Evolutionary conservation across 2,329 filamentous ascomycete genomes (phyloP).

Genomic region (Pseudocercospora fuligena): DNA sequence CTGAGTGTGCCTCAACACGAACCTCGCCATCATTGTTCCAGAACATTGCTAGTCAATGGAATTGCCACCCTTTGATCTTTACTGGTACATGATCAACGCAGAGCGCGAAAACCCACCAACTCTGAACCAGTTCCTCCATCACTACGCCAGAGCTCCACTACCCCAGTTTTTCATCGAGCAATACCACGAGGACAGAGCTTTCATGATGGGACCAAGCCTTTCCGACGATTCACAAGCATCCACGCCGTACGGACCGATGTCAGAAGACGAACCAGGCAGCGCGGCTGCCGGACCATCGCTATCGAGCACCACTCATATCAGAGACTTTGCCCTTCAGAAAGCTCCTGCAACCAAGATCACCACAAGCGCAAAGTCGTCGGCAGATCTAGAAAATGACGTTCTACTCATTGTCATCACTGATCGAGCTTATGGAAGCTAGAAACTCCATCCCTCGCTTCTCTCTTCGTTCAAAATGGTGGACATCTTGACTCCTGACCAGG

Average conservation of each 20-base stretch:
- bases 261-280: background rate
- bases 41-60: background rate
- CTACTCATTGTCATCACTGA: background rate
- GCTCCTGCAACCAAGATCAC: background rate
- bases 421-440: conserved; percentile 1
- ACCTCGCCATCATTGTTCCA: background rate
- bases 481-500: background rate
- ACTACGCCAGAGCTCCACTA: background rate
- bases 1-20: background rate
- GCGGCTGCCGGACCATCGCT: background rate
- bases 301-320: background rate
- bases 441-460: conserved; percentile 5
- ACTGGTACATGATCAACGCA: background rate
- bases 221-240: background rate
- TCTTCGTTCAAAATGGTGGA: background rate
- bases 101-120: background rate
- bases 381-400: background rate
- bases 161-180: background rate
- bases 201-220: background rate
- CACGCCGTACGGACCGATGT: background rate
- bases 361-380: background rate
- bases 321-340: background rate
- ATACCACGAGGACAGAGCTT: background rate
- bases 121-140: background rate
- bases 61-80: background rate